Conservation (phyloP, 106 monocot species). For the Dendrobium huoshanense region DNA sequence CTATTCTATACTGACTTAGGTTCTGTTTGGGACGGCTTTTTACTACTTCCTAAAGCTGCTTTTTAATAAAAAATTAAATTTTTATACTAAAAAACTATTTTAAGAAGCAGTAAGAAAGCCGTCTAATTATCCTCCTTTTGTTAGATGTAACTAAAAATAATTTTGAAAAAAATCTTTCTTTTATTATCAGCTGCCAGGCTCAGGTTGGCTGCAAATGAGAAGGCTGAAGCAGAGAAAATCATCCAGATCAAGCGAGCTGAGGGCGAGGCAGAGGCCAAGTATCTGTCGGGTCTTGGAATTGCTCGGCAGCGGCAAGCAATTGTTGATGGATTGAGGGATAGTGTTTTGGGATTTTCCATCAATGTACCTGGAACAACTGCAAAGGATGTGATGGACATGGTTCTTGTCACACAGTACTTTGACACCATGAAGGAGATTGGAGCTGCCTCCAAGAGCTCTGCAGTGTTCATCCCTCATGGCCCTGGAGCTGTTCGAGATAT, state of each 20-base stretch:
- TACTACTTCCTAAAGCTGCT: no score
- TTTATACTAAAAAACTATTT: no score
- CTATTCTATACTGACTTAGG: background rate
- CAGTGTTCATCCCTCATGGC: constrained; percentile 76
- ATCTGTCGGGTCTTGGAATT: constrained; percentile 56
- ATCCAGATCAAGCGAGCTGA: constrained; percentile 60
- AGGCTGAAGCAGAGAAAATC: constrained; percentile 68
- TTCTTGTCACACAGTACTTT: constrained; percentile 55
- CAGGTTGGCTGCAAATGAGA: constrained; percentile 62
- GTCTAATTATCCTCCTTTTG: background rate
- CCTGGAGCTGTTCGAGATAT: constrained; percentile 66
- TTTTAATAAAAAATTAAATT: no score
- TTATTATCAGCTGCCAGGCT: constrained; percentile 43
- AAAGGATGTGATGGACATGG: constrained; percentile 80
- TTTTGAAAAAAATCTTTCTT: no score
- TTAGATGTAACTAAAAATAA: background rate
- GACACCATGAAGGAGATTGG: constrained; percentile 90
- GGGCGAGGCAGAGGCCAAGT: constrained; percentile 63
- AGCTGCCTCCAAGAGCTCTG: constrained; percentile 46
- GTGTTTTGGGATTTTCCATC: constrained; percentile 51
- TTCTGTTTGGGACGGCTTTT: background rate
- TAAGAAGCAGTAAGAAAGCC: no score
- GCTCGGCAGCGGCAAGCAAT: constrained; percentile 65
- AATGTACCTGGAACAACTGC: constrained; percentile 62
- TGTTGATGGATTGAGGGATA: constrained; percentile 62